Conservation (phyloP, 106 monocot species). For the Dendrobium chrysotoxum region DNA sequence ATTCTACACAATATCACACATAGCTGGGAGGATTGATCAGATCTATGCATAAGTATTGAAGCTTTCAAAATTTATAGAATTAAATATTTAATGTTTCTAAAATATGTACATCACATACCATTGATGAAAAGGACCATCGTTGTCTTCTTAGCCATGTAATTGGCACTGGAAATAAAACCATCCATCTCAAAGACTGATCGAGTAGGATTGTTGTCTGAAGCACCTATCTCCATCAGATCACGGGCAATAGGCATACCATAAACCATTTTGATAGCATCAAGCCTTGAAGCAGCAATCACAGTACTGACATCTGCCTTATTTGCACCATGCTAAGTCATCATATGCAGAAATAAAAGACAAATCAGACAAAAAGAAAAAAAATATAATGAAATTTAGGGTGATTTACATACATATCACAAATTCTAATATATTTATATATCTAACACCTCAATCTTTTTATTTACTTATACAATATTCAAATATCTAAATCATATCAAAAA, state of each 20-base stretch:
- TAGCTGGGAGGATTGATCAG: neutral
- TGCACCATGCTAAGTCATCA: conserved; percentile 64
- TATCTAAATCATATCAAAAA: too few relatives aligned
- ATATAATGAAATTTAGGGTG: conserved; percentile 11
- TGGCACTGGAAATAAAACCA: conserved; percentile 93
- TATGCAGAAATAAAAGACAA: neutral
- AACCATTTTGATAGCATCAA: conserved; percentile 80
- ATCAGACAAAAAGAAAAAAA: neutral
- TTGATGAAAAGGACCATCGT: conserved; percentile 95
- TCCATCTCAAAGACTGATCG: conserved; percentile 73
- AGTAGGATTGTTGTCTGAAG: conserved; percentile 64
- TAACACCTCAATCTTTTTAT: too few relatives aligned
- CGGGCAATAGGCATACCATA: conserved; percentile 68
- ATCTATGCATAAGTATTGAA: neutral
- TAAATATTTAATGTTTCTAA: neutral
- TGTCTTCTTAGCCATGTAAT: conserved; percentile 88
- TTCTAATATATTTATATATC: too few relatives aligned
- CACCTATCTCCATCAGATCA: conserved; percentile 66
- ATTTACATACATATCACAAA: too few relatives aligned
- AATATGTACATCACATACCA: conserved; percentile 37
- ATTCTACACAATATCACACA: neutral
- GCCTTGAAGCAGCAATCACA: conserved; percentile 36
- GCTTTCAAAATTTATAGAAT: neutral
- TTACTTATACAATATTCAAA: too few relatives aligned
- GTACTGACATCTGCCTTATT: conserved; percentile 91